These are phyloP conservation scores for Claviceps lovelessii DNA, from an alignment of 2,329 filamentous ascomycete genomes.

Conservation along the genomic window DNA sequence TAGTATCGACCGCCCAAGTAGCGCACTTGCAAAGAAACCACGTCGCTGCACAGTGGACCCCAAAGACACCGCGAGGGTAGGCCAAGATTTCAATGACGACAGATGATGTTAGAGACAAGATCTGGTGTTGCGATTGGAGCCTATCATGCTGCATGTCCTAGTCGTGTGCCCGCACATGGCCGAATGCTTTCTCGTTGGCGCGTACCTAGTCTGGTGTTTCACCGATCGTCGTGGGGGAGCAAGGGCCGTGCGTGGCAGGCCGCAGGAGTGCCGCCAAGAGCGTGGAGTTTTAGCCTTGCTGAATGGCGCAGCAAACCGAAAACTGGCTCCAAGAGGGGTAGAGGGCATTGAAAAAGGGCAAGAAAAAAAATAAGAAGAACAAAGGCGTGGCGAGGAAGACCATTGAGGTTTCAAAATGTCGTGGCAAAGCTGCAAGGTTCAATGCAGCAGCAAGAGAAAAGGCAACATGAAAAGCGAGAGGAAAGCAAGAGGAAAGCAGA, in stretches of 20 bases:
- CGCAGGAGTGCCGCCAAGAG: too few relatives aligned
- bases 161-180: neutral
- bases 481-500: neutral
- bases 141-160: neutral
- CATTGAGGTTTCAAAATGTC: neutral
- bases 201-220: neutral
- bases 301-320: neutral
- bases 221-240: neutral
- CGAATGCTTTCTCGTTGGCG: neutral
- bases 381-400: too few relatives aligned
- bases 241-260: neutral
- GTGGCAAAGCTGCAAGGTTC: neutral
- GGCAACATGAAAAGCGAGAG: neutral
- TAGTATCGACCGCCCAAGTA: too few relatives aligned
- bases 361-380: too few relatives aligned
- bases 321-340: too few relatives aligned
- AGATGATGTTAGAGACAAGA: neutral
- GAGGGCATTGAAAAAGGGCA: too few relatives aligned
- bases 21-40: too few relatives aligned
- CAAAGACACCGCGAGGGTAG: too few relatives aligned
- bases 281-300: neutral
- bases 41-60: too few relatives aligned
- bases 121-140: neutral
- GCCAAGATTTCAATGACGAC: neutral
- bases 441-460: neutral